These are phyloP conservation scores for Epichloe glyceriae DNA, from an alignment of 2,329 filamentous ascomycete genomes.

Conservation along the genomic window DNA sequence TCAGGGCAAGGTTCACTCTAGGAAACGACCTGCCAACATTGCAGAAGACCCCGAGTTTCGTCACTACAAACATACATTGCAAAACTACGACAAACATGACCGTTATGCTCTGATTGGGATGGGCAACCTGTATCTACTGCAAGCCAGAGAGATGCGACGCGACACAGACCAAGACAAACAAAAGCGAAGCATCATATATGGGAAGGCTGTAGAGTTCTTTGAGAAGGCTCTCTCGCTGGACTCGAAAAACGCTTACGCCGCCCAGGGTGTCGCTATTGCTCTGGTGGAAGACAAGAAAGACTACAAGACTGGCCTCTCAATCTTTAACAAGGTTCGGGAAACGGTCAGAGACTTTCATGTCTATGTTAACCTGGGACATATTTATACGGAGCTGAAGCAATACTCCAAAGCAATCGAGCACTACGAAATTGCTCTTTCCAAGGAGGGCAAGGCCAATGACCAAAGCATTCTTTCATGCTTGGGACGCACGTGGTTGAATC, in stretches of 20 bases:
- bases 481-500: conserved; percentile 75
- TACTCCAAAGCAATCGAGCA: conserved; percentile 86
- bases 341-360: conserved; percentile 81
- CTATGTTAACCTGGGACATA: conserved; percentile 85
- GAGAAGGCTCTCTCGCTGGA: conserved; percentile 95
- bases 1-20: conserved; percentile 64
- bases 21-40: conserved; percentile 69
- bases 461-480: conserved; percentile 72
- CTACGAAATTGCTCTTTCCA: conserved; percentile 75
- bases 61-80: conserved; percentile 92
- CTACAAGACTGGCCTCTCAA: conserved; percentile 64
- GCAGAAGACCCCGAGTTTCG: conserved; percentile 83
- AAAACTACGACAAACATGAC: conserved; percentile 93
- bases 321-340: conserved; percentile 83
- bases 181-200: conserved; percentile 76
- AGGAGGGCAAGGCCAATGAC: conserved; percentile 62
- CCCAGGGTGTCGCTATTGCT: conserved; percentile 89
- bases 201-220: conserved; percentile 93
- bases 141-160: conserved; percentile 87
- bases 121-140: conserved; percentile 81
- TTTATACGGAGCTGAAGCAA: conserved; percentile 81
- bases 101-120: conserved; percentile 93
- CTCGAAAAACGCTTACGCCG: conserved; percentile 87
- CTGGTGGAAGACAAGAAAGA: conserved; percentile 92
- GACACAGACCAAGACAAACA: conserved; percentile 83